These are phyloP conservation scores for Guadua angustifolia DNA, from an alignment of 176 grass and related monocot species.

Conservation along the genomic window DNA sequence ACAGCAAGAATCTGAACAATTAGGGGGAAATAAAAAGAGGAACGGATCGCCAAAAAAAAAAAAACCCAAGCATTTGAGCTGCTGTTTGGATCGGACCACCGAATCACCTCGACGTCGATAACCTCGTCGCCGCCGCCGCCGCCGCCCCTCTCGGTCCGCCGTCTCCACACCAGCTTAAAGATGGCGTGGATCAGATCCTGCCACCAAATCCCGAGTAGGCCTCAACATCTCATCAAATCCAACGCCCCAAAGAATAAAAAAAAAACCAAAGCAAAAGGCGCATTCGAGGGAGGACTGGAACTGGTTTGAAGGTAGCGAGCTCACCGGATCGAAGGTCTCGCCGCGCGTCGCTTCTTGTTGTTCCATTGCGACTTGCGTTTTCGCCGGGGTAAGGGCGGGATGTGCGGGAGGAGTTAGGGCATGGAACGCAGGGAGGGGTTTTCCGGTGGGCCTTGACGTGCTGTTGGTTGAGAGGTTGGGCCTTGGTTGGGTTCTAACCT, in stretches of 20 bases:
- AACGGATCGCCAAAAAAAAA: background rate
- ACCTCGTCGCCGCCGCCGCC: constrained; percentile 22
- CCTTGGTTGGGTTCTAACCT: background rate
- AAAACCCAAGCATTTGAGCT: background rate
- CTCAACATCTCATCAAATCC: background rate
- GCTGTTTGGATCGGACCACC: background rate
- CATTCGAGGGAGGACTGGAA: background rate
- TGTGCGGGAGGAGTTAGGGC: background rate
- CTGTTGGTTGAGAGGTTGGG: background rate
- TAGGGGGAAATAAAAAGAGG: too few species aligned
- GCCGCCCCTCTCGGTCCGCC: constrained; percentile 40
- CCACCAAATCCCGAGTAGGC: background rate
- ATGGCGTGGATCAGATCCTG: constrained; percentile 81
- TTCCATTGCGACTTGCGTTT: constrained; percentile 32
- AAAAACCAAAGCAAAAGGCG: background rate
- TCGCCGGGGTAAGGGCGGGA: background rate
- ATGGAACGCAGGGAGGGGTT: background rate
- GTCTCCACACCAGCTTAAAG: constrained; percentile 87
- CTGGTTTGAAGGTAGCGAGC: background rate
- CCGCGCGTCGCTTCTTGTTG: constrained; percentile 24
- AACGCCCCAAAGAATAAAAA: background rate
- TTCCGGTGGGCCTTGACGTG: background rate
- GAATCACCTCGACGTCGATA: constrained; percentile 58
- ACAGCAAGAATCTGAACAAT: background rate
- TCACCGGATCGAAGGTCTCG: constrained; percentile 61